Conservation (phyloP, 805 yeast species). For the Metschnikowia aberdeeniae region DNA sequence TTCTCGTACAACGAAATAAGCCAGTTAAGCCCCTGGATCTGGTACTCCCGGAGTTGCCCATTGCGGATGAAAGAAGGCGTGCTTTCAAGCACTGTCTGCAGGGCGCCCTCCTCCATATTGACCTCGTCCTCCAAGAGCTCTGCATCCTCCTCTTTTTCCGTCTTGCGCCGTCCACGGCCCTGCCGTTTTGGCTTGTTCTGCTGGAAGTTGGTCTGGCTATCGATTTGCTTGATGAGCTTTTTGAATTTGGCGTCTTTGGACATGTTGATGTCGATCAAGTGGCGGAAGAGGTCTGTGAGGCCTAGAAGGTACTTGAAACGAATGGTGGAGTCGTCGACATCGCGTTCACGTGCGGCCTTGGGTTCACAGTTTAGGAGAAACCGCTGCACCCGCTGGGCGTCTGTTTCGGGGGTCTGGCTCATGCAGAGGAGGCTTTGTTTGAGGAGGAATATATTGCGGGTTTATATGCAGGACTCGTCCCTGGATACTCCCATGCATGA, state of each 20-base stretch:
- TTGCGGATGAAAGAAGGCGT: conserved; percentile 69
- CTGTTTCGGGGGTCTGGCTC: conserved; percentile 1
- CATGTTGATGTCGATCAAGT: conserved; percentile 79
- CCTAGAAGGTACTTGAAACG: conserved; percentile 79
- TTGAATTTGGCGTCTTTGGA: conserved; percentile 72
- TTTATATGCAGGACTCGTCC: no score
- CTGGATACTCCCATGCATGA: no score
- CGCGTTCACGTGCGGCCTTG: conserved; percentile 48
- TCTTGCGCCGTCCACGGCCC: conserved; percentile 64
- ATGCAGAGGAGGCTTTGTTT: background rate
- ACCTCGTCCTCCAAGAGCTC: conserved; percentile 83
- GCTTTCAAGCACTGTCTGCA: conserved; percentile 68
- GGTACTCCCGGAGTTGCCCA: conserved; percentile 85
- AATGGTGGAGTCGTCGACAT: conserved; percentile 62
- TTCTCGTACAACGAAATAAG: conserved; percentile 83
- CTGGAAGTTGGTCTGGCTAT: conserved; percentile 42
- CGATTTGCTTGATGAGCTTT: conserved; percentile 54
- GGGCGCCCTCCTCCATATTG: conserved; percentile 49
- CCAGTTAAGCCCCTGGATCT: conserved; percentile 95
- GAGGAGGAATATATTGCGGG: background rate
- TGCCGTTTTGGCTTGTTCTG: conserved; percentile 21
- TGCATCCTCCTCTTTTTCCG: conserved; percentile 95
- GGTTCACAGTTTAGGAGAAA: conserved; percentile 40
- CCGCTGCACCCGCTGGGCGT: conserved; percentile 9
- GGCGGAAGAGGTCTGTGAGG: conserved; percentile 80